A percentile compares a stretch with the other conserved stretches of the same genome.
These are phyloP conservation scores for Yamagishiella unicocca DNA, from an alignment of 139 green algal species.

Conservation along the genomic window DNA sequence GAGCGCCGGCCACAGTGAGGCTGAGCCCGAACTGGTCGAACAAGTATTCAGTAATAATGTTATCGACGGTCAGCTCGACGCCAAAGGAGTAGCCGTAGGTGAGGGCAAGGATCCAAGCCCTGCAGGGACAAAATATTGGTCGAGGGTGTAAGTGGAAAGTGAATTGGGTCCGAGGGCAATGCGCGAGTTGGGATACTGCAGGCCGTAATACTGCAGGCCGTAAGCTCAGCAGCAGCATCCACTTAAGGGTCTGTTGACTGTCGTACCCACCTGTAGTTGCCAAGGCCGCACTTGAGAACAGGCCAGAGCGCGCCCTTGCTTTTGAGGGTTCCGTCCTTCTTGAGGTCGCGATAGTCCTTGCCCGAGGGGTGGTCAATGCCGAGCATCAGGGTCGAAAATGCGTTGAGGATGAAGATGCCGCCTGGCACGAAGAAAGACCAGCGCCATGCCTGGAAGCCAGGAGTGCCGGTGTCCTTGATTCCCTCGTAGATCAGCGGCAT, in stretches of 20 bases:
- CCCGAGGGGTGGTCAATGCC: constrained; percentile 39
- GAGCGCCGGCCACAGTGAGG: constrained; percentile 47
- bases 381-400: constrained; percentile 68
- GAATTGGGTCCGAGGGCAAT: no score
- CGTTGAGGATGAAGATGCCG: constrained; percentile 81
- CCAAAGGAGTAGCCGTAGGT: constrained; percentile 90
- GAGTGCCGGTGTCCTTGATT: constrained; percentile 32
- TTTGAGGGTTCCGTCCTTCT: constrained; percentile 82
- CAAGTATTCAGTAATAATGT: constrained; percentile 78
- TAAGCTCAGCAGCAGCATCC: no score
- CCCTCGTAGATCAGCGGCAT: constrained; percentile 92
- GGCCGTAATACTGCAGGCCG: no score
- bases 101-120: constrained; percentile 71
- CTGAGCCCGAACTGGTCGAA: constrained; percentile 85
- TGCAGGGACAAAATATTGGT: no score
- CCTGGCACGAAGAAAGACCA: constrained; percentile 86
- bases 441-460: constrained; percentile 66
- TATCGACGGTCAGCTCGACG: constrained; percentile 90
- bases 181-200: no score
- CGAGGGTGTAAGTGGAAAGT: no score
- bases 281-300: constrained; percentile 79
- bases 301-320: constrained; percentile 68
- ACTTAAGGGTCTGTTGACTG: no score
- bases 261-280: constrained; percentile 82
- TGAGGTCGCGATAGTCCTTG: constrained; percentile 82